Conservation (phyloP, 164 flowering plant species). For the Aristolochia contorta region DNA sequence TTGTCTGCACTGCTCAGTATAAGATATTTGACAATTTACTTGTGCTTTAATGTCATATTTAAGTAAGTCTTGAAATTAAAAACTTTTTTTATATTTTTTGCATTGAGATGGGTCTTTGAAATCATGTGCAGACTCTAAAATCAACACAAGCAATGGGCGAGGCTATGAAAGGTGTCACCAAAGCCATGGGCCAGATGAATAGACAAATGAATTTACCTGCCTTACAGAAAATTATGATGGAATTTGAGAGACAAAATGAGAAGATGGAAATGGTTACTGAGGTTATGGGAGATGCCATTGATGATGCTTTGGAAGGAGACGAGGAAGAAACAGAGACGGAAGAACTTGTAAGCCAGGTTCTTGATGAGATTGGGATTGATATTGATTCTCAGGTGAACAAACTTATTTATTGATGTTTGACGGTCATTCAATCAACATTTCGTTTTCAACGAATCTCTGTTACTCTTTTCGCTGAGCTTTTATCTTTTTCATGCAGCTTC, state of each 20-base stretch:
- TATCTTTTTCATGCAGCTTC: conserved; percentile 34
- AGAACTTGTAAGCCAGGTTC: conserved; percentile 75
- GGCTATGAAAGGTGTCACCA: conserved; percentile 86
- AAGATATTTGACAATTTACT: too few relatives aligned
- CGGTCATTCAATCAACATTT: background rate
- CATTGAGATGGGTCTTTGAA: background rate
- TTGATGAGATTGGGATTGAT: conserved; percentile 76
- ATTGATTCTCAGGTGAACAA: conserved; percentile 54
- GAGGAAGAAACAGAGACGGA: conserved; percentile 87
- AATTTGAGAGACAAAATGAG: conserved; percentile 80
- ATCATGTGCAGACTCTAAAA: conserved; percentile 47
- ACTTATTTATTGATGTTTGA: background rate
- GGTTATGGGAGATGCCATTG: conserved; percentile 85
- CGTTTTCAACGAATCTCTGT: background rate
- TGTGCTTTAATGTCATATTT: too few relatives aligned
- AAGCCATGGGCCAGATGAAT: conserved; percentile 92
- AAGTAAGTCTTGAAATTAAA: too few relatives aligned
- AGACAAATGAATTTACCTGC: conserved; percentile 84
- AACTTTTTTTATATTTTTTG: too few relatives aligned
- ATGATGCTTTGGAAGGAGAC: conserved; percentile 85
- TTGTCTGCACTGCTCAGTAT: too few relatives aligned
- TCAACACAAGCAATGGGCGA: conserved; percentile 96
- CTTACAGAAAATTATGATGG: conserved; percentile 74
- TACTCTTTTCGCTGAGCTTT: background rate
- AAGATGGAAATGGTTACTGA: conserved; percentile 79